Evolutionary conservation across 768 basidiomycete species (phyloP).

Genomic region (Macrolepiota fuliginosa): DNA sequence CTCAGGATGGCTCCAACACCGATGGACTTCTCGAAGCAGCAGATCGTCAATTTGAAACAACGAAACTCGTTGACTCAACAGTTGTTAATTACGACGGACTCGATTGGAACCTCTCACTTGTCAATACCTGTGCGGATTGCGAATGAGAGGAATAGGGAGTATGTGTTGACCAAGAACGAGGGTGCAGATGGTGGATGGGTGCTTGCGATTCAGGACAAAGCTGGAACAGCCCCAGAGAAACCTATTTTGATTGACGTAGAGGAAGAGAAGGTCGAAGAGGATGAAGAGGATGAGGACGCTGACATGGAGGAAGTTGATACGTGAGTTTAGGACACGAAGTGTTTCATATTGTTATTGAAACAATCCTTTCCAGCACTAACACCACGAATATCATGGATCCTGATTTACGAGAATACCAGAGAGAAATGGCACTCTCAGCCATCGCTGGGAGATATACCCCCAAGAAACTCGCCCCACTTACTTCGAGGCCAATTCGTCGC

Average conservation of each 20-base stretch:
- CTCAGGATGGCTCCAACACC: slow-evolving; percentile 73
- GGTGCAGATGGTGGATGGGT: slow-evolving; percentile 91
- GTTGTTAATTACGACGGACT: slow-evolving; percentile 87
- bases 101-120: slow-evolving; percentile 85
- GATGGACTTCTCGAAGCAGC: slow-evolving; percentile 94
- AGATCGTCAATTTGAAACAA: slow-evolving; percentile 87
- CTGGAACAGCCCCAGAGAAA: slow-evolving; percentile 74
- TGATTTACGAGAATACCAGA: slow-evolving; percentile 62
- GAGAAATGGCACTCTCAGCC: slow-evolving; percentile 58
- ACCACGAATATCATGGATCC: slow-evolving; percentile 40
- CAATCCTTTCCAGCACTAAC: background rate
- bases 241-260: slow-evolving; percentile 86
- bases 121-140: slow-evolving; percentile 93
- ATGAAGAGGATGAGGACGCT: slow-evolving; percentile 52
- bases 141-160: slow-evolving; percentile 91
- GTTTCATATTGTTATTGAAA: background rate
- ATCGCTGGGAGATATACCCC: slow-evolving; percentile 48
- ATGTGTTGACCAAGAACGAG: slow-evolving; percentile 92
- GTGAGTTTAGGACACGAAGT: slow-evolving; percentile 36
- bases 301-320: slow-evolving; percentile 84
- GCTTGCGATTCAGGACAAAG: slow-evolving; percentile 84
- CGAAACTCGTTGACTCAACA: slow-evolving; percentile 93
- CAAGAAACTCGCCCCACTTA: slow-evolving; percentile 30
- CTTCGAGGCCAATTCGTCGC: slow-evolving; percentile 25
- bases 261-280: slow-evolving; percentile 34